Conservation (phyloP, 805 yeast species). For the Candida ortonii region DNA sequence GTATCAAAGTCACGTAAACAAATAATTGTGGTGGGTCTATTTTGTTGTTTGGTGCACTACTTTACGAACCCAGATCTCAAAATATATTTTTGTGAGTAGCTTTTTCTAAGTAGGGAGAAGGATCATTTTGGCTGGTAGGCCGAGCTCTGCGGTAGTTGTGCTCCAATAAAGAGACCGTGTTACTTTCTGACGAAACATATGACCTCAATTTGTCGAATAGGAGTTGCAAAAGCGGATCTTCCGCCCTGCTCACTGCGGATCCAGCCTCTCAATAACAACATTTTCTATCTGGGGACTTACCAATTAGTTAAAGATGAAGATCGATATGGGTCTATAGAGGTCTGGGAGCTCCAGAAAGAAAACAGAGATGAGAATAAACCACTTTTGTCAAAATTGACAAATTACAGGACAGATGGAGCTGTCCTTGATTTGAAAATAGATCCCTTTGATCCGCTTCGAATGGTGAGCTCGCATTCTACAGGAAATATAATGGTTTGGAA, state of each 20-base stretch:
- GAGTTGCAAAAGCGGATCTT: conserved; percentile 41
- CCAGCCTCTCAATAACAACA: conserved; percentile 45
- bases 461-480: conserved; percentile 75
- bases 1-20: too few species aligned
- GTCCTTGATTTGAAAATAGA: conserved; percentile 73
- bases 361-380: conserved; percentile 1
- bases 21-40: too few species aligned
- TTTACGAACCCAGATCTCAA: too few species aligned
- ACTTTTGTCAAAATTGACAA: conserved; percentile 14
- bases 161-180: too few species aligned
- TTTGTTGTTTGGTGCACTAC: too few species aligned
- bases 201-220: too few species aligned
- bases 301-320: conserved; percentile 57
- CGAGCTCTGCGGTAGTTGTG: too few species aligned
- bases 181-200: too few species aligned
- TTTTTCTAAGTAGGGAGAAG: too few species aligned
- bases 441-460: conserved; percentile 45
- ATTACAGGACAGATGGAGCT: conserved; percentile 51
- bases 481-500: conserved; percentile 73
- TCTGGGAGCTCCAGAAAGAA: conserved; percentile 32
- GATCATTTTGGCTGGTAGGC: too few species aligned
- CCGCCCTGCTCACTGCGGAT: conserved; percentile 86
- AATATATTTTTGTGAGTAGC: too few species aligned
- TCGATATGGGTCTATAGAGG: conserved; percentile 62
- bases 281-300: conserved; percentile 76